Conservation (phyloP, 345 rosid genomes). For the Hibiscus mutabilis region DNA sequence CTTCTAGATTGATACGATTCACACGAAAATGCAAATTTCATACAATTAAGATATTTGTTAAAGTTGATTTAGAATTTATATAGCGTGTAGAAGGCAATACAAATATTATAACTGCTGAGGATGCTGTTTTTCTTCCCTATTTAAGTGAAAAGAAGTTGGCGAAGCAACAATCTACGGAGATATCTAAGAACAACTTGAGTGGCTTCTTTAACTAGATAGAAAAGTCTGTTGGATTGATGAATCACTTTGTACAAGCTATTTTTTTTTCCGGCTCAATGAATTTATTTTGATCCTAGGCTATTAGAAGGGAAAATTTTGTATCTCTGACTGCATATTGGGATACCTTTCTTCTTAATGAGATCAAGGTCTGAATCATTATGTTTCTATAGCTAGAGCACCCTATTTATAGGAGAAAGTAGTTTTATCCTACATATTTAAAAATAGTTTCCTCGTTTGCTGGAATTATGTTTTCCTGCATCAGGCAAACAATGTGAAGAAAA, state of each 20-base stretch:
- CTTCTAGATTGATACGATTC: not conserved
- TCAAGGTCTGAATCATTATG: not conserved
- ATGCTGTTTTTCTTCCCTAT: not conserved
- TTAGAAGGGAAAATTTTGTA: not conserved
- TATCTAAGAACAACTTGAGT: conserved; percentile 2
- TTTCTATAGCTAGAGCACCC: not conserved
- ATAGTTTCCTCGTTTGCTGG: not conserved
- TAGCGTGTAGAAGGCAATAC: not conserved
- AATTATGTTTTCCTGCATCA: not conserved
- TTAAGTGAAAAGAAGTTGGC: not conserved
- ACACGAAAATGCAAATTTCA: not conserved
- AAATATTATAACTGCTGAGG: not conserved
- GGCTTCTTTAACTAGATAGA: not conserved
- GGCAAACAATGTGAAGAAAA: not conserved
- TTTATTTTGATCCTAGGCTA: not conserved
- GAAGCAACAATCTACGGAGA: not conserved
- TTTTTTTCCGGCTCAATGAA: not conserved
- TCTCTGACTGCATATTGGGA: not conserved
- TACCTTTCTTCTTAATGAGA: not conserved
- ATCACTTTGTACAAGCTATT: not conserved
- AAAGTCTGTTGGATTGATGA: not conserved
- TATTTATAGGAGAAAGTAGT: not conserved
- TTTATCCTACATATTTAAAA: not conserved
- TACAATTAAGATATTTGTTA: not conserved
- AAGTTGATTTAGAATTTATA: not conserved